Base-by-base conservation (phyloP, 208 protist genomes). In the Leptomonas pyrrhocoris region DNA sequence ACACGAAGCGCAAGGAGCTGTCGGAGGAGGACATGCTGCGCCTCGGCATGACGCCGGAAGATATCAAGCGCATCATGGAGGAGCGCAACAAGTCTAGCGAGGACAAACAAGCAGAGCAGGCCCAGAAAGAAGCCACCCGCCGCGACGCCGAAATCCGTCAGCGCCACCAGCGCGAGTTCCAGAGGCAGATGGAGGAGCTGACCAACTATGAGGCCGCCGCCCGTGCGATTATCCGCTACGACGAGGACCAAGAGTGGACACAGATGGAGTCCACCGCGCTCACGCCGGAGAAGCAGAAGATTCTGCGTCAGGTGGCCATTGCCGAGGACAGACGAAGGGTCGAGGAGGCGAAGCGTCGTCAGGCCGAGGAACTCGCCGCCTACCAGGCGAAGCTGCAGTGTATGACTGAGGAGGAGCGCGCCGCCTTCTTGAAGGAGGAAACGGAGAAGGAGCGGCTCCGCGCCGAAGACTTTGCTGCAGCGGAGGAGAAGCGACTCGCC, bases 1-100 rank as follows among this genome's bases (percentile, higher is more conserved):
- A 94, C 11, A 83, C 69, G 13, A 75, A 74, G 38, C 74, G 75
- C 36, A 88, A 84, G 63, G 84, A 82, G 65, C 70, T 90, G 60
- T 82, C 84, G 15, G 80, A 81, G 63, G 85, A 87, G 54, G 88
- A 94, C 56, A 88, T 94, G 88, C 88, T 81, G 25, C 88, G 85
- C 23, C 80, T 94, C 46, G 88, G 88, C 21, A 91, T 94, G 85
- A 74, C 73, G 11, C 83, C 86, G 1, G 84, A 90, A n/a, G 85
- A 94, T 59, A 88, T 91, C 36, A 48, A 73, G 49, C 85, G 83
- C 49, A 83, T 94, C 48, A 53, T 94, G 48, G 78, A 80, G 1
- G 85, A 94, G 78, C 85, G 85, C 31, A 63, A 59, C 34, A 91
- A 91, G 64, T 86, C 88, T 9, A 68, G 70, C 18, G 84, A 84